Evolutionary conservation across 306 rosid genomes (phyloP).

Genomic region (Quercus cerris): DNA sequence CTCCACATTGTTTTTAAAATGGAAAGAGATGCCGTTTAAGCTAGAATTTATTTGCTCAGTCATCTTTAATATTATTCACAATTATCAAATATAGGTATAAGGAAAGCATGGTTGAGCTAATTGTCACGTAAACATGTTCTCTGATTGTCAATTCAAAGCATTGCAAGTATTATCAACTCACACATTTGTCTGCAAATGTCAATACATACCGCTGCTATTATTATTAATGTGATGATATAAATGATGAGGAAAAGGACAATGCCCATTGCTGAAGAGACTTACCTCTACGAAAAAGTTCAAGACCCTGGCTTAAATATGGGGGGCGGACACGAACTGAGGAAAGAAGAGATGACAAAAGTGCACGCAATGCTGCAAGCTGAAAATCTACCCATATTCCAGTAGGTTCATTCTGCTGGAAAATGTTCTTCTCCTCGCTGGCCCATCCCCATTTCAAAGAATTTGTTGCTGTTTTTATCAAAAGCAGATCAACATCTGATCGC

Average conservation of each 20-base stretch:
- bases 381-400: conserved; percentile 44
- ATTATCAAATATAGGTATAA: background rate
- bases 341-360: conserved; percentile 75
- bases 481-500: conserved; percentile 61
- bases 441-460: conserved; percentile 50
- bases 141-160: background rate
- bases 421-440: conserved; percentile 39
- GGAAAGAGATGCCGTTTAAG: too few relatives aligned
- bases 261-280: conserved; percentile 20
- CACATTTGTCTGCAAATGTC: too few relatives aligned
- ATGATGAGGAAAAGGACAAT: conserved; percentile 3
- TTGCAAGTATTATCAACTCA: background rate
- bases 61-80: background rate
- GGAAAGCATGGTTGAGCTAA: background rate
- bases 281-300: conserved; percentile 83
- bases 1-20: too few relatives aligned
- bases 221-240: background rate
- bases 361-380: conserved; percentile 76
- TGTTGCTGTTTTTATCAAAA: conserved; percentile 49
- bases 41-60: too few relatives aligned
- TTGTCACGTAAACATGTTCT: background rate
- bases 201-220: background rate
- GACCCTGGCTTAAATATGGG: conserved; percentile 72
- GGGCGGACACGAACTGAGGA: conserved; percentile 55
- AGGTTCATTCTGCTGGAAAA: conserved; percentile 39